These are phyloP conservation scores for Diaporthe amygdali DNA, from an alignment of 2,329 filamentous ascomycete genomes.

Conservation along the genomic window DNA sequence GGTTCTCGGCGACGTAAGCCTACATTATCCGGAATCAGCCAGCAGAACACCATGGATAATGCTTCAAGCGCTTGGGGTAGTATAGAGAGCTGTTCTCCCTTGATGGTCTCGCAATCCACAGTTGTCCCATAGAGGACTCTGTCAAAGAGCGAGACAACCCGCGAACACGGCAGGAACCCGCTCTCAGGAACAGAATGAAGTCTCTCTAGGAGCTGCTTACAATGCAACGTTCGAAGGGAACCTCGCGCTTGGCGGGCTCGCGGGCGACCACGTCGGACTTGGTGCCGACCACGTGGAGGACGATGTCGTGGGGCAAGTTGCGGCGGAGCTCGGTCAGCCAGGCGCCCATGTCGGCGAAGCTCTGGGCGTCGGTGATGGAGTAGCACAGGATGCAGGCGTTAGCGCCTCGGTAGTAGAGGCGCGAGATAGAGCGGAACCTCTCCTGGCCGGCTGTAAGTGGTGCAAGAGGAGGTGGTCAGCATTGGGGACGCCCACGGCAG, in stretches of 20 bases:
- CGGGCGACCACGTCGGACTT: conserved; percentile 89
- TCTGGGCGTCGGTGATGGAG: conserved; percentile 85
- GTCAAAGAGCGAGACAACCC: background rate
- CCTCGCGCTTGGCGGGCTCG: conserved; percentile 78
- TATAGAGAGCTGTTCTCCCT: background rate
- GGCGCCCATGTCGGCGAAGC: conserved; percentile 89
- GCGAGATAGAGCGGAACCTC: conserved; percentile 91
- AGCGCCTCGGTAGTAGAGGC: conserved; percentile 94
- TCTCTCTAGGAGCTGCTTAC: conserved; percentile 36
- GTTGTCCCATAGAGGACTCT: background rate
- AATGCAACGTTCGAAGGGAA: conserved; percentile 94
- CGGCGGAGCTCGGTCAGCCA: conserved; percentile 87
- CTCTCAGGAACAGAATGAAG: background rate
- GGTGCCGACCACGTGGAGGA: conserved; percentile 94
- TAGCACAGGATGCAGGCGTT: conserved; percentile 95
- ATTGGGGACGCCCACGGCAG: conserved; percentile 19
- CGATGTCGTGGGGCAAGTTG: conserved; percentile 77
- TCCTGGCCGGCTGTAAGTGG: conserved; percentile 76
- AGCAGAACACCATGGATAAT: background rate
- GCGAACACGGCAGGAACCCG: too few species aligned
- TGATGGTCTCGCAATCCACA: background rate
- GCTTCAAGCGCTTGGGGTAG: background rate
- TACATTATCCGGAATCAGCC: background rate
- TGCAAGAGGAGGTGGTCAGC: background rate
- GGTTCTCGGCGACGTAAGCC: conserved; percentile 87